Evolutionary conservation across 345 rosid genomes (phyloP).

Genomic region (Triadica sebifera): DNA sequence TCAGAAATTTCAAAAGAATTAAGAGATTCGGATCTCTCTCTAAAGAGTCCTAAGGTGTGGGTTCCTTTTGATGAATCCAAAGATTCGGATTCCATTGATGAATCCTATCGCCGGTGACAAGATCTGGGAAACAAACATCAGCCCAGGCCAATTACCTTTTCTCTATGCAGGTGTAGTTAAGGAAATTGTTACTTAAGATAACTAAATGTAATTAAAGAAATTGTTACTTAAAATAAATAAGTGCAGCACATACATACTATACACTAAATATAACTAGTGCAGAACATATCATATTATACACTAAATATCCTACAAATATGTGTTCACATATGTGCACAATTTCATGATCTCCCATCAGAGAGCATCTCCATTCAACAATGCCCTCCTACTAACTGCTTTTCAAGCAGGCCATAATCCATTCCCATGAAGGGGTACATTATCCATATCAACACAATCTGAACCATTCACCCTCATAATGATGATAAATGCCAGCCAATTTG

Average conservation of each 20-base stretch:
- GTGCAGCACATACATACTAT: too few species aligned
- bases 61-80: too few species aligned
- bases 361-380: not conserved
- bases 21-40: too few species aligned
- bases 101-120: too few species aligned
- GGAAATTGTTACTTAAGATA: not conserved
- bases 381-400: not conserved
- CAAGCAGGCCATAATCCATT: slow-evolving; percentile 1
- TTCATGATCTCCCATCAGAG: not conserved
- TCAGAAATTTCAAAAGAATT: too few species aligned
- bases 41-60: too few species aligned
- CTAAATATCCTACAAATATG: not conserved
- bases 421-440: not conserved
- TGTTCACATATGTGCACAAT: not conserved
- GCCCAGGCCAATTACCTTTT: not conserved
- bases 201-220: not conserved
- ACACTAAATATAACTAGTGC: too few species aligned
- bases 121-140: too few species aligned
- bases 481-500: too few species aligned
- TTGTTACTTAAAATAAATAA: not conserved
- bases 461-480: not conserved
- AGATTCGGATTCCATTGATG: too few species aligned
- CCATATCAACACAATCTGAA: not conserved
- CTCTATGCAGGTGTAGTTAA: not conserved
- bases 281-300: too few species aligned